Evolutionary conservation across 2,329 filamentous ascomycete genomes (phyloP), one percentile per base, ranked within the genome.

Genomic region (Orbilia ellipsospora): DNA sequence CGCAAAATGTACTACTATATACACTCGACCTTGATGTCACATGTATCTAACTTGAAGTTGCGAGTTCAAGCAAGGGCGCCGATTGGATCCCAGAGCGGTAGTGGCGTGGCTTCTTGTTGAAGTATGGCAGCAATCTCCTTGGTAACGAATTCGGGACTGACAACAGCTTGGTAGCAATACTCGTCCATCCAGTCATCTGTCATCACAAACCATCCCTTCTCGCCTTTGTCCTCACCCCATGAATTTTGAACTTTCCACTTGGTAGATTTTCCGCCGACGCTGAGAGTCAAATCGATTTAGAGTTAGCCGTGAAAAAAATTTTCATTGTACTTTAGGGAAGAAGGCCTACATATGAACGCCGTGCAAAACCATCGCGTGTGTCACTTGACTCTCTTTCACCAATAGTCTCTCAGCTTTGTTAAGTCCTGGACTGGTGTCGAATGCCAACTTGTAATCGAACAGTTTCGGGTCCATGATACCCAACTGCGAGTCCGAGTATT

Each of bases 281-380:
- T 75, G 23, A 4, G 50, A 26, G n/a, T 18, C 18, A 23, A 28
- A 36, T 50, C 1, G 4, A n/a, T 16, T 15, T 12, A 3, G 2
- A 7, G n/a, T 54, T 18, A 66, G 40, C 18, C 40, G 7, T 15
- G 4, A 10, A 36, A 36, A 7, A 36, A 36, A 48, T 18, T 13
- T 8, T 15, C 15, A 28, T 44, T n/a, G 4, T 28, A 60, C n/a
- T 40, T 36, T 13, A 23, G 40, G 15, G 8, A 64, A 23, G 5
- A 23, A n/a, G 1, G 63, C 69, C 51, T 31, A 74, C 69, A 74
- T 72, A 40, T 97, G 93, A 54, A 96, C 93, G 0, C 88, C 93
- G 1, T 92, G 96, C 77, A 97, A 83, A 0, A 96, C 92, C 93
- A 96, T 96, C 3, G 93, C 93, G 80, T 96, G 93, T 0, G 93